Evolutionary conservation across 768 basidiomycete species (phyloP).

Genomic region (Boletus barrowsii): DNA sequence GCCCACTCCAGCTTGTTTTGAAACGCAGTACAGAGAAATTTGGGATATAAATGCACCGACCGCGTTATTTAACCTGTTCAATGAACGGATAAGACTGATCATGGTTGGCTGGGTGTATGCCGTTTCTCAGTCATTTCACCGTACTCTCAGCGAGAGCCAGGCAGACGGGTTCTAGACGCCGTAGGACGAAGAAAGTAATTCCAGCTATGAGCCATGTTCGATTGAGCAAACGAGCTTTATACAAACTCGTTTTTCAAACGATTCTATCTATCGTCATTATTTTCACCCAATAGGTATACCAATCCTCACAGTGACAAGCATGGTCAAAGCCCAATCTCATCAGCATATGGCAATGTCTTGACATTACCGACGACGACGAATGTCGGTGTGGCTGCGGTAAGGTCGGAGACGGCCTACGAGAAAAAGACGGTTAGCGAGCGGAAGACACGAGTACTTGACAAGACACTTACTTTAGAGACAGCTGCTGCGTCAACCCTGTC

Average conservation of each 20-base stretch:
- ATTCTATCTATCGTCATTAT: slow-evolving; percentile 20
- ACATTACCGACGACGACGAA: slow-evolving; percentile 85
- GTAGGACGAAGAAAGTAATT: no score
- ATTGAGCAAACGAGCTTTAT: not conserved
- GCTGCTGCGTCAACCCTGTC: slow-evolving; percentile 65
- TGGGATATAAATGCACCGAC: no score
- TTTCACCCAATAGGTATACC: slow-evolving; percentile 12
- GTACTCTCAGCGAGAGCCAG: no score
- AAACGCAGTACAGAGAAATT: no score
- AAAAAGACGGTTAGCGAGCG: not conserved
- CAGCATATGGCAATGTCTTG: slow-evolving; percentile 72
- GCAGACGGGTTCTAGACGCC: no score
- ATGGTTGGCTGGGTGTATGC: no score
- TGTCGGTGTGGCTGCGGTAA: slow-evolving; percentile 78
- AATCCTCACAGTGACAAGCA: not conserved
- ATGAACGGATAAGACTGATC: no score
- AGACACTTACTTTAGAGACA: slow-evolving; percentile 60
- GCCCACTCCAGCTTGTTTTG: no score
- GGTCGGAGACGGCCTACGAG: slow-evolving; percentile 51
- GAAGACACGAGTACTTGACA: not conserved
- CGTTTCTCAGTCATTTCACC: no score
- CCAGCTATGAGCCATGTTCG: not conserved
- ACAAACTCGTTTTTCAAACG: slow-evolving; percentile 7
- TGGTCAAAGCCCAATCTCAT: slow-evolving; percentile 74
- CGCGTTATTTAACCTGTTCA: no score